Conservation (phyloP, 176 grass and related monocot genomes). For the Microstegium vimineum region DNA sequence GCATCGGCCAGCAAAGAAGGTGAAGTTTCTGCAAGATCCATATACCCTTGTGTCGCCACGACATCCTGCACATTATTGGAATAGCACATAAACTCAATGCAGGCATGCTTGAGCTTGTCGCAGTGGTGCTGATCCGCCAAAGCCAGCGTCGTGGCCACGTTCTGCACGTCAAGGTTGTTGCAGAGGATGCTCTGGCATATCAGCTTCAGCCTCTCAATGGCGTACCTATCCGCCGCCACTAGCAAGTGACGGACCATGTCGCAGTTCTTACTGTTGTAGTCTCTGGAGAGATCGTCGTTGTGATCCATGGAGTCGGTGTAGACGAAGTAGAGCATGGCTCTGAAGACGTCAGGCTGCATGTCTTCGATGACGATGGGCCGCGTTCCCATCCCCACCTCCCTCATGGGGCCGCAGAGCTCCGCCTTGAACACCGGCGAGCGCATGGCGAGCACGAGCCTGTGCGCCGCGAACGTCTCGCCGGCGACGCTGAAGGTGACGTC, state of each 20-base stretch:
- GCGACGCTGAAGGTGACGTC: neutral
- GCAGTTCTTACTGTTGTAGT: neutral
- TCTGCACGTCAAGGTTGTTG: neutral
- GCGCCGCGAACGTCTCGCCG: conserved; percentile 3
- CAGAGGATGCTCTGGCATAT: neutral
- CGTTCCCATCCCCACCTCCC: neutral
- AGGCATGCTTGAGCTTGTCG: neutral
- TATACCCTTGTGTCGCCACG: neutral
- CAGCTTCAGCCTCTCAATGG: neutral
- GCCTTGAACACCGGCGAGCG: conserved; percentile 1
- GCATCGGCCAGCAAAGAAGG: neutral
- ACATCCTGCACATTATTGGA: neutral
- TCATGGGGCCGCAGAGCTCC: neutral
- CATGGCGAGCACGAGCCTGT: neutral
- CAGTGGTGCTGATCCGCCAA: neutral
- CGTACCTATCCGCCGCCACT: neutral
- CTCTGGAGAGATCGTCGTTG: neutral
- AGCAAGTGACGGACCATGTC: neutral
- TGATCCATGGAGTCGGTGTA: neutral
- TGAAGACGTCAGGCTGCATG: neutral
- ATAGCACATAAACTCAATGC: neutral
- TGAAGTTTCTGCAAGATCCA: neutral
- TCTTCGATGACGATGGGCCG: neutral
- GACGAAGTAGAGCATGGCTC: neutral
- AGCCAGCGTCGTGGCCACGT: neutral